Evolutionary conservation across 352 stramenopile species (phyloP).

Genomic region (Phytophthora hybrid): DNA sequence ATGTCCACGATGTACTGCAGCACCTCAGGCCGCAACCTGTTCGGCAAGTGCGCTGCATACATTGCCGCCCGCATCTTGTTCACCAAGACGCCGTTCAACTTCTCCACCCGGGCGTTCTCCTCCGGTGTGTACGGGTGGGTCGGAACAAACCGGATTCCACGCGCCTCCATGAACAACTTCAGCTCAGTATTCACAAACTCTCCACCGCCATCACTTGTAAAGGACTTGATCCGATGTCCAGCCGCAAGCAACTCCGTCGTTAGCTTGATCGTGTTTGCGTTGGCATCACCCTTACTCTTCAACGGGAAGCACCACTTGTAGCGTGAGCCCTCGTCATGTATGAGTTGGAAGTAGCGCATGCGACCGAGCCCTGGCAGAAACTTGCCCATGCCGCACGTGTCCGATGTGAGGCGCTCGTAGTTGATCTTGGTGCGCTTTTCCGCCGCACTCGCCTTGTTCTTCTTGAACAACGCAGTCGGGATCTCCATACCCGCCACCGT

Average conservation of each 20-base stretch:
- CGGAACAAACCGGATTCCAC: slow-evolving; percentile 11
- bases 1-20: slow-evolving; percentile 11
- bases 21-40: neutral
- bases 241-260: slow-evolving; percentile 2
- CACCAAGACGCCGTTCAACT: neutral
- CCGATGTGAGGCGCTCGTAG: neutral
- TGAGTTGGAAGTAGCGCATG: neutral
- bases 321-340: neutral
- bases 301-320: neutral
- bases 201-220: slow-evolving; percentile 16
- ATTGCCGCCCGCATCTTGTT: slow-evolving; percentile 12
- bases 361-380: neutral
- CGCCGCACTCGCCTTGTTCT: neutral
- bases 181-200: slow-evolving; percentile 11
- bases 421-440: neutral
- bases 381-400: neutral
- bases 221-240: slow-evolving; percentile 6
- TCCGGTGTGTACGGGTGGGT: slow-evolving; percentile 14
- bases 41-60: slow-evolving; percentile 7
- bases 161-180: neutral
- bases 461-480: neutral
- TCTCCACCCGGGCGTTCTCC: slow-evolving; percentile 9
- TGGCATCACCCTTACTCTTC: neutral
- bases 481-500: neutral
- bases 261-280: slow-evolving; percentile 2